Evolutionary conservation across 2,329 filamentous ascomycete genomes (phyloP).

Genomic region (Calonectria leucothoes): DNA sequence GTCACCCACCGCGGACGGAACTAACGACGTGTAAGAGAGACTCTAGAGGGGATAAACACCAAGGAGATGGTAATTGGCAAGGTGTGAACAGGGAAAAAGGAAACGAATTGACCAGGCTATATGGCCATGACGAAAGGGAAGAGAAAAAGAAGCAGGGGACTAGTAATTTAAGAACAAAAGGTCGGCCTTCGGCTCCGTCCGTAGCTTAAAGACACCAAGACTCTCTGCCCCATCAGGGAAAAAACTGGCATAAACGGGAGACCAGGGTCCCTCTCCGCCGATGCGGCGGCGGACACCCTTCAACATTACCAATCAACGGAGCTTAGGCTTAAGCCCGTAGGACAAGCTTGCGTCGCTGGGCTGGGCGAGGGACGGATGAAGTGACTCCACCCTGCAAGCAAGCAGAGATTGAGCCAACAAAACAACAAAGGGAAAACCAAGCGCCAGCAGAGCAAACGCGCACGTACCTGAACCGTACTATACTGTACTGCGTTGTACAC

Average conservation of each 20-base stretch:
- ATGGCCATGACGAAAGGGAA: constrained; percentile 3
- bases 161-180: constrained; percentile 11
- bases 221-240: constrained; percentile 7
- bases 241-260: constrained; percentile 4
- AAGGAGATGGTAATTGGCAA: background rate
- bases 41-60: background rate
- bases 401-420: background rate
- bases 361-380: background rate
- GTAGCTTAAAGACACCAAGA: constrained; percentile 19
- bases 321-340: constrained; percentile 18
- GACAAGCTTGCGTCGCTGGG: background rate
- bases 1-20: constrained; percentile 38
- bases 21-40: background rate
- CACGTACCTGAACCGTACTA: too few relatives aligned
- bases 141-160: background rate
- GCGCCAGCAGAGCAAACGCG: too few relatives aligned
- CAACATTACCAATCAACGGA: constrained; percentile 29
- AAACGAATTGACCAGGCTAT: constrained; percentile 4
- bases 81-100: background rate
- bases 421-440: background rate
- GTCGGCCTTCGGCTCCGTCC: constrained; percentile 2
- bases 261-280: constrained; percentile 1
- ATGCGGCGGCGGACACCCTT: constrained; percentile 1
- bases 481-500: background rate
- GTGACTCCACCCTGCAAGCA: background rate